Conservation (phyloP, 805 yeast genomes). For the Cyberlindnera misumaiensis region DNA sequence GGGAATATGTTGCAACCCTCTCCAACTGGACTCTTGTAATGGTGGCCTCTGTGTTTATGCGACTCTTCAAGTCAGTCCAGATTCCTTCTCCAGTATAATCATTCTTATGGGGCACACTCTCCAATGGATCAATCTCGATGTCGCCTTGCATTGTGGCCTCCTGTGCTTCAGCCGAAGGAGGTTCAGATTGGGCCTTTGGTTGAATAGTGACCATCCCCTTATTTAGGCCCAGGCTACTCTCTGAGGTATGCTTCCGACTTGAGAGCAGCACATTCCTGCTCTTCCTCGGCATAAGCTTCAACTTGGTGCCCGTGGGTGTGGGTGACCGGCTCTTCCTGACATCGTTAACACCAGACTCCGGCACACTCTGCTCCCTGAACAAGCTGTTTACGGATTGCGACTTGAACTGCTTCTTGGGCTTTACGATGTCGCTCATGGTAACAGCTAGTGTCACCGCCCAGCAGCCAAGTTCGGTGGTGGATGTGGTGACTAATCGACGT, state of each 20-base stretch:
- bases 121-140: no score
- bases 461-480: neutral
- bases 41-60: slow-evolving; percentile 2
- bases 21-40: slow-evolving; percentile 2
- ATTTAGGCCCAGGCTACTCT: no score
- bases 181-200: no score
- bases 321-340: slow-evolving; percentile 9
- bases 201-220: no score
- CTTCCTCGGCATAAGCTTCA: slow-evolving; percentile 18
- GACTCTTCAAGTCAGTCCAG: slow-evolving; percentile 1
- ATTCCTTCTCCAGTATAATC: neutral
- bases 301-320: slow-evolving; percentile 11
- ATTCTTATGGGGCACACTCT: no score
- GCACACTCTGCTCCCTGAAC: slow-evolving; percentile 18
- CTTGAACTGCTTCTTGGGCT: slow-evolving; percentile 24
- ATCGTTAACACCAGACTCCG: slow-evolving; percentile 1
- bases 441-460: neutral
- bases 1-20: slow-evolving; percentile 4
- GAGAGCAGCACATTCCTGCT: neutral
- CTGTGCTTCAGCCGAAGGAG: no score
- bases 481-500: no score
- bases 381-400: slow-evolving; percentile 24
- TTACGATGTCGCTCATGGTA: slow-evolving; percentile 2
- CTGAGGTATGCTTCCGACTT: no score
- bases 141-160: no score